These are phyloP conservation scores for Arabis hirsuta DNA, from an alignment of 345 rosid species.

Conservation along the genomic window DNA sequence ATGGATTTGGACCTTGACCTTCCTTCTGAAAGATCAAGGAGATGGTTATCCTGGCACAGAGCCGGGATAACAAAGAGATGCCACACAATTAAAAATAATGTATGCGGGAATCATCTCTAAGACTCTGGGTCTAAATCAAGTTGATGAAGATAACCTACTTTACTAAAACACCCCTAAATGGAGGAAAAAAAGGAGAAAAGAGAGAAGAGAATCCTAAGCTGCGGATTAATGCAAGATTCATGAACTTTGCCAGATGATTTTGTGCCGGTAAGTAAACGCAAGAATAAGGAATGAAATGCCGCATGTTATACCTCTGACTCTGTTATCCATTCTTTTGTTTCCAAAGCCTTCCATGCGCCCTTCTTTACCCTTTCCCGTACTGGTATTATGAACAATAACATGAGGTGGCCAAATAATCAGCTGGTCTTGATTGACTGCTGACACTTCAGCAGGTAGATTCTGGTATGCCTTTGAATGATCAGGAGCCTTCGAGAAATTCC, in stretches of 20 bases:
- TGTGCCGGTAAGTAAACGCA: constrained; percentile 27
- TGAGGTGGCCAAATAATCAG: constrained; percentile 95
- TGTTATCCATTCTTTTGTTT: constrained; percentile 93
- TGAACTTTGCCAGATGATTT: constrained; percentile 21
- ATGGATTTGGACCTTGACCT: constrained; percentile 17
- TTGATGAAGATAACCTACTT: constrained; percentile 25
- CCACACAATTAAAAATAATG: constrained; percentile 4
- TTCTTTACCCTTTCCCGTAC: constrained; percentile 93
- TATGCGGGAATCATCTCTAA: constrained; percentile 21
- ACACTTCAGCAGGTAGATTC: constrained; percentile 75
- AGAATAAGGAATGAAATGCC: constrained; percentile 43
- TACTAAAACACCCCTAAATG: neutral
- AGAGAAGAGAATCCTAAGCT: constrained; percentile 12
- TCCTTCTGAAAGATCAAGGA: constrained; percentile 36
- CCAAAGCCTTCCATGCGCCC: constrained; percentile 98
- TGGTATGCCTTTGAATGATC: constrained; percentile 86
- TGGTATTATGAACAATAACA: constrained; percentile 90
- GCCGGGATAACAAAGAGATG: constrained; percentile 27
- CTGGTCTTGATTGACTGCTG: constrained; percentile 82
- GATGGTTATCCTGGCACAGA: constrained; percentile 16
- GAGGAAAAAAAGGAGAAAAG: neutral
- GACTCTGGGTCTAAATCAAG: constrained; percentile 20
- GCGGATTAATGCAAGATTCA: constrained; percentile 31
- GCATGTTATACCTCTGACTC: constrained; percentile 77
- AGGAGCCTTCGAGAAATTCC: constrained; percentile 84